Percentiles rank a stretch among this genome's conserved stretches.
phyloP scores from a whole-genome alignment of 495 filamentous ascomycete genomes.

The Penicillium canescens region DNA sequence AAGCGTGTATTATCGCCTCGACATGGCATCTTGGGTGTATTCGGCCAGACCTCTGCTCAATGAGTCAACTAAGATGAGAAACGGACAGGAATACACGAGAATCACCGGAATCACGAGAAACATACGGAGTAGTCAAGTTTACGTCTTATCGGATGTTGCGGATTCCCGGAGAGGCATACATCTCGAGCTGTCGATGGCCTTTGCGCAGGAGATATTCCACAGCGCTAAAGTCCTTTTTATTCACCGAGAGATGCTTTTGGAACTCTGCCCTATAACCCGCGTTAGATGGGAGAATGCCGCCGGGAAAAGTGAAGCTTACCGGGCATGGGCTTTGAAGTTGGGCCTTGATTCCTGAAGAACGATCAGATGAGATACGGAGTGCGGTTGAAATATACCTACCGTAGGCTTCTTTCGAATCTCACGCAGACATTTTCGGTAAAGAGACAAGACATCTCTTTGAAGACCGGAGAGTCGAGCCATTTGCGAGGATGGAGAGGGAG shows the following conservation, averaged over 20 bases:
- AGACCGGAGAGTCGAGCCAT: conserved; percentile 72
- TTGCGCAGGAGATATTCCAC: conserved; percentile 88
- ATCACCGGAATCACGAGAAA: conserved; percentile 11
- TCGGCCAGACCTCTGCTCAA: too few relatives aligned
- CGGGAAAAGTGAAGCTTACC: conserved; percentile 38
- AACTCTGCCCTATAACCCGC: conserved; percentile 66
- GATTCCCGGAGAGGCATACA: conserved; percentile 79
- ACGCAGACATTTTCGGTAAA: conserved; percentile 84
- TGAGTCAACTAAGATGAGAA: not conserved
- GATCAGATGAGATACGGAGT: conserved; percentile 4
- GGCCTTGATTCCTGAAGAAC: conserved; percentile 43
- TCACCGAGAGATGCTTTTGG: conserved; percentile 62
- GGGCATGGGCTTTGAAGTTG: conserved; percentile 57
- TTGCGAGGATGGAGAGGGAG: not conserved
- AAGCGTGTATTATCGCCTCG: too few relatives aligned
- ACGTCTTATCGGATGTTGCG: conserved; percentile 63
- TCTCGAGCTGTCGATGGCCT: conserved; percentile 81
- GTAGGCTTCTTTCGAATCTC: conserved; percentile 78
- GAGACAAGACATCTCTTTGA: conserved; percentile 82
- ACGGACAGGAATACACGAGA: not conserved
- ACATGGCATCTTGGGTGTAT: too few relatives aligned
- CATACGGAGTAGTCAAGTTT: not conserved
- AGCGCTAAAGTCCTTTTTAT: conserved; percentile 85
- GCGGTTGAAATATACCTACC: conserved; percentile 44
- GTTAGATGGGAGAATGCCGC: not conserved